Base-by-base conservation (phyloP, 495 filamentous ascomycete species). In the Aspergillus carlsbadensis region DNA sequence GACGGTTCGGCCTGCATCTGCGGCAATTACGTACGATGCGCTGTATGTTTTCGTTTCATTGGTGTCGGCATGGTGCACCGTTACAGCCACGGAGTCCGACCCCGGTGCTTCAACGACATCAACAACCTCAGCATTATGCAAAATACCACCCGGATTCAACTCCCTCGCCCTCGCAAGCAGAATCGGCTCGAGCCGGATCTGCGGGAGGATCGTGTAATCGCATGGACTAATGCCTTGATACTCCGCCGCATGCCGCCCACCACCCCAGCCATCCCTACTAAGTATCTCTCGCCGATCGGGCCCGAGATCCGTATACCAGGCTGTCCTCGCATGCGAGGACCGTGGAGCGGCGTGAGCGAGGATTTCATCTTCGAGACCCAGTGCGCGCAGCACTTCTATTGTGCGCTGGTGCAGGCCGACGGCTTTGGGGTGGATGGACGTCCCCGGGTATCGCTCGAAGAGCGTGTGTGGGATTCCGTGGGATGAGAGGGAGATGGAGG, bases 401-500 rank as follows among this genome's bases (percentile, higher is more conserved):
- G 42, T 45, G 15, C 42, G 42, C 42, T 45, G 42, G 42, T 45
- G 17, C 2, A 45, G 20, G 22, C 22, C 17, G 20, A 20, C 15
- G 11, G 42, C 42, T 45, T 45, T 45, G 5, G 42, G 42, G n/a
- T 20, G 42, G 42, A 13, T 18, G n/a, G 42, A 45, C 6, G 42
- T 45, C 22, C 20, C 42, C 3, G 42, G 11, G 42, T 22, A 21
- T 21, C 20, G n/a, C 22, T 45, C 42, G 42, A 45, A 21, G 42
- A 45, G 42, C 17, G 22, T 21, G 20, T 45, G 42, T 45, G 26
- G 26, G 26, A 29, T 29, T 29, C 26, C 26, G 26, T 29, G 26
- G 26, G 26, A 29, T 29, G 26, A 29, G 26, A 71, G 60, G 22
- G 63, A 62, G 0, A 75, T 59, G 1, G 69, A 70, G 7, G 65